Base-by-base conservation (phyloP, 31 red algal species). In the Asparagopsis taxiformis region DNA sequence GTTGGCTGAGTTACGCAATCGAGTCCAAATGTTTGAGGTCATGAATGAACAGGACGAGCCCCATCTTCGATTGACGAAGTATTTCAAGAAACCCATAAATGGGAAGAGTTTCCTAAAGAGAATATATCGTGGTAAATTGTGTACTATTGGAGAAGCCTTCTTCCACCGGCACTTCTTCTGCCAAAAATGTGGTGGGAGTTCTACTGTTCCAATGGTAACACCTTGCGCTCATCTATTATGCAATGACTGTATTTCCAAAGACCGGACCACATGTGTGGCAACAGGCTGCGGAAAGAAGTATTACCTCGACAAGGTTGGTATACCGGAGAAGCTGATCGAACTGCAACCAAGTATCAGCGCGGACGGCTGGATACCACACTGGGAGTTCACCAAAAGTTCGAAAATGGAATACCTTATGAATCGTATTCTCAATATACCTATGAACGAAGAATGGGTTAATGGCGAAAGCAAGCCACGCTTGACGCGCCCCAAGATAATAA, bases 141-240 rank as follows among this genome's bases (percentile, higher is more conserved):
- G 62, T 28, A 36, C 75, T 9, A 79, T 88, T 44, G 84, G 61
- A 26, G 57, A 63, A 28, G 84, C 66, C 31, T 87, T 51, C 59
- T 52, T 35, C 25, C 56, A 49, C 53, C 72, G 50, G 15, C 68
- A 32, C 28, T 46, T 54, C 59, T 69, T 11, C 10, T 97, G 93
- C 68, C 38, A 72, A 20, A 30, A 31, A 1, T 97, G 93, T 62
- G 49, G 48, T 15, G 15, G 52, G 17, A 33, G 15, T 25, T 37
- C 49, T 36, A 17, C 64, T 23, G 17, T 84, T 15, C 96, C 91
- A 0, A 70, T 94, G 46, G 68, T 99, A 16, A 99, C 90, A 11
- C 90, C 96, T 16, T 99, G 96, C 61, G 84, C 55, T 25, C 90
- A 94, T 77, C 43, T 99, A 13, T 35, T 91, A 38, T 99, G 96